Base-by-base conservation (phyloP, 2,329 filamentous ascomycete species). In the Botrytis galanthina region DNA sequence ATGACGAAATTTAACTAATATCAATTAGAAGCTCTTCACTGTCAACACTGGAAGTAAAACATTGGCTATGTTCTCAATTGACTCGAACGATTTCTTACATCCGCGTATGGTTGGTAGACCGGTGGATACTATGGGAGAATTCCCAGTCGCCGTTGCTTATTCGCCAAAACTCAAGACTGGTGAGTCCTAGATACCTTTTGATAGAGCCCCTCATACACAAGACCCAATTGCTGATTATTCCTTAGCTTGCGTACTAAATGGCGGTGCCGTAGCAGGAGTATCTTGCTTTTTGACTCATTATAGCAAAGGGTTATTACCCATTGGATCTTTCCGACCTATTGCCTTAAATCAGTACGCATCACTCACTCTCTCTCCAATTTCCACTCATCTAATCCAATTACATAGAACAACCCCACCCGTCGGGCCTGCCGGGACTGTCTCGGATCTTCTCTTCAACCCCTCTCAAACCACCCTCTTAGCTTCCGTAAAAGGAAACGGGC, bases 401-500 rank as follows among this genome's bases (percentile, higher is more conserved):
- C 48, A 54, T 14, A 67, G 91, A 78, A 85, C 84, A 0, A 90
- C 87, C 0, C 89, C 89, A 0, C 88, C 89, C 0, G 79, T 83
- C 0, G 89, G 89, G 0, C 88, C 89, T 0, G 81, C 83, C 3
- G 88, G 89, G 79, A 89, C 87, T 0, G 84, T 90, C 3, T 89
- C 88, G 0, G 88, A 91, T 7, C 83, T 86, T 0, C 86, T 90
- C 78, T 91, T 90, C 81, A 87, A 86, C 0, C 81, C 81, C 0
- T 87, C 90, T 64, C 84, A 88, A 76, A 81, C 78, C 0, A 83
- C 80, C 1, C 81, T 91, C 1, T 84, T 87, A 73, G 83, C 85
- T 0, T 88, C 87, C 1, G 87, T 91, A 59, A 91, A 91, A 81
- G 89, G 89, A 1, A 83, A 89, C 68, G 86, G 86, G 29, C 48